These are phyloP conservation scores for Auriculariales sp. DNA, from an alignment of 768 basidiomycete genomes.

Conservation along the genomic window DNA sequence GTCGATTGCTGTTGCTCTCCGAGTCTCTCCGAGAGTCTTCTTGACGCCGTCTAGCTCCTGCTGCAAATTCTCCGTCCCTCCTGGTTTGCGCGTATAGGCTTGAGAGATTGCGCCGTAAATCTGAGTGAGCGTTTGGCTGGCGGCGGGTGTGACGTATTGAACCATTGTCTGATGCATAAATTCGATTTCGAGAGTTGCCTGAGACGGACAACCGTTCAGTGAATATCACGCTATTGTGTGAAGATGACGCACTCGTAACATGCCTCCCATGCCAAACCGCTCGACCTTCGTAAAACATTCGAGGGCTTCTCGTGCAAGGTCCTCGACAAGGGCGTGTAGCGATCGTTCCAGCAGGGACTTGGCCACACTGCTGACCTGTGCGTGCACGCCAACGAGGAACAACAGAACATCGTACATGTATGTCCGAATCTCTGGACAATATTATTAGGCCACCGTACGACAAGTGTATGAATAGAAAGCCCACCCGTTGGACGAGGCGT, in stretches of 20 bases:
- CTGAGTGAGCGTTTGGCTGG: constrained; percentile 76
- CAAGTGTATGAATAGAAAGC: constrained; percentile 9
- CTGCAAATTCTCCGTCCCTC: constrained; percentile 74
- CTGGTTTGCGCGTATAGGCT: constrained; percentile 73
- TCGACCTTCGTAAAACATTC: constrained; percentile 78
- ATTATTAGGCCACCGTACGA: not conserved
- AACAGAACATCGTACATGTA: constrained; percentile 88
- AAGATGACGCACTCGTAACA: constrained; percentile 64
- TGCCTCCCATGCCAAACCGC: constrained; percentile 94
- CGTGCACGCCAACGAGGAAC: constrained; percentile 80
- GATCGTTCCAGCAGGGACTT: constrained; percentile 72
- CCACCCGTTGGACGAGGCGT: constrained; percentile 82
- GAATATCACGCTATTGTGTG: not conserved
- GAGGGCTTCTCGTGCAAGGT: constrained; percentile 71
- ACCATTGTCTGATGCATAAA: constrained; percentile 95
- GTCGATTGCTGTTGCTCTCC: constrained; percentile 84
- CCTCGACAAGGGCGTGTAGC: constrained; percentile 65
- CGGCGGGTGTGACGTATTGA: constrained; percentile 68
- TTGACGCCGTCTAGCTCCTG: constrained; percentile 81
- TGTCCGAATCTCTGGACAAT: constrained; percentile 65
- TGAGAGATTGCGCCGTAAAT: constrained; percentile 91
- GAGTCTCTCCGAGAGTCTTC: constrained; percentile 22
- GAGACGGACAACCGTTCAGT: constrained; percentile 2
- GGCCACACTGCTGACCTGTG: constrained; percentile 72
- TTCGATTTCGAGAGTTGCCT: constrained; percentile 98